These are phyloP conservation scores for Ophiostoma angusticollis DNA, from an alignment of 2,329 filamentous ascomycete genomes.

Conservation along the genomic window DNA sequence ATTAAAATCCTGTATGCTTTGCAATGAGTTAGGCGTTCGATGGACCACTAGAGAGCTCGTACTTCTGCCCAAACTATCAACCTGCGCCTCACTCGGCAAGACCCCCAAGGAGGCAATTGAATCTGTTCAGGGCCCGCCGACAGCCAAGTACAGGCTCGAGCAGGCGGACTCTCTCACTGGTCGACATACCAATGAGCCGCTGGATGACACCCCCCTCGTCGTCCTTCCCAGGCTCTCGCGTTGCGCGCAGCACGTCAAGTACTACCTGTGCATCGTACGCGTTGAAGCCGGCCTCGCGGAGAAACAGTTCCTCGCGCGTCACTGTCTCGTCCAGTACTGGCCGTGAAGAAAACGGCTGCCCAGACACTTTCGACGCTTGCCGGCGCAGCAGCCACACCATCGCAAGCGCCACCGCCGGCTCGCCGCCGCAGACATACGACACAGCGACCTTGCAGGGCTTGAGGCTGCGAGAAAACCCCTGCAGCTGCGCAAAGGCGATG, in stretches of 20 bases:
- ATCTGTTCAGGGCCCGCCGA: slow-evolving; percentile 35
- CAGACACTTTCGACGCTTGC: slow-evolving; percentile 21
- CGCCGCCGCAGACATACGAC: slow-evolving; percentile 37
- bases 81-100: no score
- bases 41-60: no score
- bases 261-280: slow-evolving; percentile 57
- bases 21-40: no score
- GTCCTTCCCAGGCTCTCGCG: no score
- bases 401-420: slow-evolving; percentile 40
- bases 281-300: slow-evolving; percentile 55
- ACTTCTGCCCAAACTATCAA: no score
- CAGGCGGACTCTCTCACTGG: slow-evolving; percentile 30
- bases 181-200: slow-evolving; percentile 44
- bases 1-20: no score
- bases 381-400: slow-evolving; percentile 38
- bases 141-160: slow-evolving; percentile 45
- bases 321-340: slow-evolving; percentile 46
- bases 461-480: slow-evolving; percentile 33
- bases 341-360: no score
- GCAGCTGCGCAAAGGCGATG: slow-evolving; percentile 35
- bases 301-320: slow-evolving; percentile 54
- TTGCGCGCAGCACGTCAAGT: slow-evolving; percentile 29
- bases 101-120: slow-evolving; percentile 23
- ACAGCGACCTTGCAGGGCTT: slow-evolving; percentile 24
- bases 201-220: slow-evolving; percentile 28